Percentiles rank a stretch among this genome's conserved stretches.
These are phyloP conservation scores for Hyphopichia fennica DNA, from an alignment of 1,139 yeast species.

Conservation along the genomic window DNA sequence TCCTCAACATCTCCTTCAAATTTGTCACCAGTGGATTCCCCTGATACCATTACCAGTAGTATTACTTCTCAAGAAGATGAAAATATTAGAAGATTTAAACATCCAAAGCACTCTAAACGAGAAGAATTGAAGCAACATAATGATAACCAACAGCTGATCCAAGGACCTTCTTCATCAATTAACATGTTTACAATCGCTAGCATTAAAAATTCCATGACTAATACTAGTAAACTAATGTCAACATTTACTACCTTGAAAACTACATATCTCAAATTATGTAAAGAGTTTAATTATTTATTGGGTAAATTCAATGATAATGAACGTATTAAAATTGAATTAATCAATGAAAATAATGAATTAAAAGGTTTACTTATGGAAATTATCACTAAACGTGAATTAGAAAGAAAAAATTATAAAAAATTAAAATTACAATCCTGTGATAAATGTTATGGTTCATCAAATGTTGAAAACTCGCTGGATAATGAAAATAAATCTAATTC, in stretches of 20 bases:
- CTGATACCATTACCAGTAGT: slow-evolving; percentile 6
- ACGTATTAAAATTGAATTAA: slow-evolving; percentile 30
- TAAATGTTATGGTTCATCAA: no score
- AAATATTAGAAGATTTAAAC: background rate
- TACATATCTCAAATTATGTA: slow-evolving; percentile 37
- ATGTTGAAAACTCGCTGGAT: background rate
- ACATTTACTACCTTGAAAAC: slow-evolving; percentile 33
- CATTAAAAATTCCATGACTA: slow-evolving; percentile 30
- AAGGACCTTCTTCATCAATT: slow-evolving; percentile 8
- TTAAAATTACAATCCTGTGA: background rate
- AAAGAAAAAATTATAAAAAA: slow-evolving; percentile 7
- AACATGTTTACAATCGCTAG: slow-evolving; percentile 21
- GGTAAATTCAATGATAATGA: slow-evolving; percentile 38
- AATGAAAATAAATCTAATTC: background rate
- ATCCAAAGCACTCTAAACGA: background rate
- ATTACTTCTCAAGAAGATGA: slow-evolving; percentile 5
- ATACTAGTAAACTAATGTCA: slow-evolving; percentile 28
- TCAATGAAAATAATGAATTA: slow-evolving; percentile 36
- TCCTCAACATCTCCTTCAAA: slow-evolving; percentile 8
- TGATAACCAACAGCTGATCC: slow-evolving; percentile 2
- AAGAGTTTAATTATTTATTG: slow-evolving; percentile 35
- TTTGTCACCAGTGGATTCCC: slow-evolving; percentile 4
- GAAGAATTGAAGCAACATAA: no score
- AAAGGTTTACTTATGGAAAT: slow-evolving; percentile 26
- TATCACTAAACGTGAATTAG: slow-evolving; percentile 21